phyloP scores from a whole-genome alignment of 495 filamentous ascomycete genomes.

The Xanthoparmelia taractica region DNA sequence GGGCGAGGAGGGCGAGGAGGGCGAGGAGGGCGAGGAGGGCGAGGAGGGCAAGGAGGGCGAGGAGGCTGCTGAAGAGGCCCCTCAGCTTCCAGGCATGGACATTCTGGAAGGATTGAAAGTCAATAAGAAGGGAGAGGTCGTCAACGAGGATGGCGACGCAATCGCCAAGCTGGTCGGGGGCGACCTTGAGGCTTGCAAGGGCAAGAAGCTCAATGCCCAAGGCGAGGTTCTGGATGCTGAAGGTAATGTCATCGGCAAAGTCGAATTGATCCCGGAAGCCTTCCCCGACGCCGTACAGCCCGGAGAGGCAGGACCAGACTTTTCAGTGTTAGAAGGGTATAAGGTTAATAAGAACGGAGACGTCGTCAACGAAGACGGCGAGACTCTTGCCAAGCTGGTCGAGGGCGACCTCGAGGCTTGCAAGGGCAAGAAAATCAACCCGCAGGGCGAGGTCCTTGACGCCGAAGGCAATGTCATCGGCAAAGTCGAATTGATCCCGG shows the following conservation, averaged over 20 bases:
- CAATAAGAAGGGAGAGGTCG: constrained; percentile 64
- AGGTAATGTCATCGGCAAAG: constrained; percentile 32
- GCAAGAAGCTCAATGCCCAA: constrained; percentile 44
- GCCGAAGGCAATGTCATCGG: constrained; percentile 32
- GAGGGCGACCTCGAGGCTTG: constrained; percentile 37
- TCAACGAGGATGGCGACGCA: constrained; percentile 43
- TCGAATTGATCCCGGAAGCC: constrained; percentile 24
- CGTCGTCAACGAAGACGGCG: constrained; percentile 47
- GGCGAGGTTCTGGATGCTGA: constrained; percentile 39
- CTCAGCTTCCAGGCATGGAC: constrained; percentile 21
- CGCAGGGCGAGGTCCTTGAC: constrained; percentile 41
- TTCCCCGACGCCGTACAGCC: constrained; percentile 37
- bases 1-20: constrained; percentile 26
- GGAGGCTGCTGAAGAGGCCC: constrained; percentile 31
- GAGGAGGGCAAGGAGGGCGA: constrained; percentile 24
- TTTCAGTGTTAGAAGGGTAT: constrained; percentile 52
- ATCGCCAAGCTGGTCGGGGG: constrained; percentile 39
- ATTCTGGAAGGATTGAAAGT: constrained; percentile 45
- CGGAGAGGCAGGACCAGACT: constrained; percentile 37
- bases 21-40: constrained; percentile 29
- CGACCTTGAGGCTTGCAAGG: constrained; percentile 35
- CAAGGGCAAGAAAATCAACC: constrained; percentile 43
- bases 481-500: constrained; percentile 26
- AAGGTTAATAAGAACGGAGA: constrained; percentile 68
- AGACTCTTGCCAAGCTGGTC: constrained; percentile 37